A percentile compares a stretch with the other conserved stretches of the same genome.
Evolutionary conservation across 2,329 filamentous ascomycete species (phyloP).

Genomic region (Aspergillus unguis): DNA sequence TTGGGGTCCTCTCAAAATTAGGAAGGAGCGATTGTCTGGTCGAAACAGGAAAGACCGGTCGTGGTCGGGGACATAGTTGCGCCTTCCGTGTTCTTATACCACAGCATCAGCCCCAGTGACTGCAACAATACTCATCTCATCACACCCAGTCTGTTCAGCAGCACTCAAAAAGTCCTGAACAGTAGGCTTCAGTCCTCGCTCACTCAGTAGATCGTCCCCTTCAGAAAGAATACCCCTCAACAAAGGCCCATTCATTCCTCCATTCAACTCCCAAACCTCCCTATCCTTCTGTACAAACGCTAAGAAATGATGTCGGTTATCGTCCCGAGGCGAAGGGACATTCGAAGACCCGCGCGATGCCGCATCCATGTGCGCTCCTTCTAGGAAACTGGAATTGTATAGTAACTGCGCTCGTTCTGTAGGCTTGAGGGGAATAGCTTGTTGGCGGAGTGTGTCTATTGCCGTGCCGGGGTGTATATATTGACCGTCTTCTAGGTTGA

Average conservation of each 20-base stretch:
- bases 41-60: too few species aligned
- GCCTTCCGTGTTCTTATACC: too few species aligned
- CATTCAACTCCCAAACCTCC: constrained; percentile 35
- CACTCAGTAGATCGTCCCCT: constrained; percentile 31
- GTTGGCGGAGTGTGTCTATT: constrained; percentile 45
- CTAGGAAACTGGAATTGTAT: constrained; percentile 39
- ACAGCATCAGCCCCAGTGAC: not conserved
- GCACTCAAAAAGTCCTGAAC: constrained; percentile 5
- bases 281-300: constrained; percentile 34
- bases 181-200: constrained; percentile 19
- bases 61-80: too few species aligned
- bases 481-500: constrained; percentile 46
- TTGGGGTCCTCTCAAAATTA: too few species aligned
- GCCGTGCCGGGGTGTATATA: constrained; percentile 44
- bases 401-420: constrained; percentile 50
- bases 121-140: constrained; percentile 1
- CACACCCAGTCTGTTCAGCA: not conserved
- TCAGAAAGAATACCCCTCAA: constrained; percentile 26
- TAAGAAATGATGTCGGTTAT: constrained; percentile 26
- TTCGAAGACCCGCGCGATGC: constrained; percentile 4
- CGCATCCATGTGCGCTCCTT: constrained; percentile 23
- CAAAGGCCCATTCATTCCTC: constrained; percentile 30
- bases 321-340: constrained; percentile 4
- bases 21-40: too few species aligned
- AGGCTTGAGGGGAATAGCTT: constrained; percentile 45